Evolutionary conservation across 164 flowering plant genomes (phyloP).

Genomic region (Santalum album): DNA sequence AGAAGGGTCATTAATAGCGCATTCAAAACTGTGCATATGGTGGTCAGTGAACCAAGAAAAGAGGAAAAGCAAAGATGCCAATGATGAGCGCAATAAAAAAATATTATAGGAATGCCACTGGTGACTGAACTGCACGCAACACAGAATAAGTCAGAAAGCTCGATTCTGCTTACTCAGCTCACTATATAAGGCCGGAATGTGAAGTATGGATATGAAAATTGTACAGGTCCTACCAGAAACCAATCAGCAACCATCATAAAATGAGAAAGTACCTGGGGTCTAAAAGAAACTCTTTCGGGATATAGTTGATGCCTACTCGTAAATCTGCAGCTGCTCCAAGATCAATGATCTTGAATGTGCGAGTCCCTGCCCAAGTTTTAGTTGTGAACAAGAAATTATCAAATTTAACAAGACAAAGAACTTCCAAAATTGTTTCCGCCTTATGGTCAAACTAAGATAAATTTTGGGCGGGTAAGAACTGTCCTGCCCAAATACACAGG

Average conservation of each 20-base stretch:
- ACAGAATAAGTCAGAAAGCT: no score
- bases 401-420: background rate
- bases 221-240: no score
- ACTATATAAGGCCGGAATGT: no score
- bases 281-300: conserved; percentile 90
- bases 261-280: conserved; percentile 68
- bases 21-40: no score
- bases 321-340: conserved; percentile 97
- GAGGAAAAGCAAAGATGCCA: no score
- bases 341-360: conserved; percentile 94
- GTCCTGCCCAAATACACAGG: background rate
- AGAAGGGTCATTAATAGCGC: no score
- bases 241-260: background rate
- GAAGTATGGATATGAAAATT: no score
- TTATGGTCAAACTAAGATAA: background rate
- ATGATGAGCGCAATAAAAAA: no score
- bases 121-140: no score
- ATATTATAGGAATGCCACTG: no score
- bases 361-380: conserved; percentile 50
- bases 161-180: no score
- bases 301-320: conserved; percentile 94
- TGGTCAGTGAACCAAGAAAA: no score
- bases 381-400: background rate
- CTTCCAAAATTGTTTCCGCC: background rate
- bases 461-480: background rate